Evolutionary conservation across 495 filamentous ascomycete genomes (phyloP).

Genomic region (Aspergillus campestris): DNA sequence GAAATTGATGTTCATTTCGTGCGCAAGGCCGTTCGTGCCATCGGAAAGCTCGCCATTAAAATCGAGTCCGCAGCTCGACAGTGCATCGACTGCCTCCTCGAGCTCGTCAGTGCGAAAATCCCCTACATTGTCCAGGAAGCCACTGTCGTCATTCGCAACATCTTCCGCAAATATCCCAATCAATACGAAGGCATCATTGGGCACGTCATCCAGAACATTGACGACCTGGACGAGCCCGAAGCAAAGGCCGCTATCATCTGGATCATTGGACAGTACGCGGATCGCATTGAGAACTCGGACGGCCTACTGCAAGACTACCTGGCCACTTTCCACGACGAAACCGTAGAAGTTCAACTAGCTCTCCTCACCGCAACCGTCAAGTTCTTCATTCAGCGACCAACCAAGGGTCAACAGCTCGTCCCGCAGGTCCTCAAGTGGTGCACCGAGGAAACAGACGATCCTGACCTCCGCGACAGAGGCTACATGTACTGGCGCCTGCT

Average conservation of each 20-base stretch:
- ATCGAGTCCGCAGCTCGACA: constrained; percentile 86
- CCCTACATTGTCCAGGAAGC: constrained; percentile 99
- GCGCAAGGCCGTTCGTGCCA: constrained; percentile 92
- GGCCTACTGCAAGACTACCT: constrained; percentile 91
- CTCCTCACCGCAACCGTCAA: constrained; percentile 96
- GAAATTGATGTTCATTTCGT: constrained; percentile 99
- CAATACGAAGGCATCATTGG: constrained; percentile 97
- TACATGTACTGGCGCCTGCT: constrained; percentile 99
- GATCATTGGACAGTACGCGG: constrained; percentile 98
- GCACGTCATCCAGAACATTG: constrained; percentile 89
- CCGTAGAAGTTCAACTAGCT: constrained; percentile 88
- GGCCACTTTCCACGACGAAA: constrained; percentile 86
- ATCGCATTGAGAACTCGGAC: constrained; percentile 93
- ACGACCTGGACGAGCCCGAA: constrained; percentile 97
- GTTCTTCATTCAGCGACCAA: constrained; percentile 93
- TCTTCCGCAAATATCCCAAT: constrained; percentile 98
- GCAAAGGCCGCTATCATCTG: constrained; percentile 99
- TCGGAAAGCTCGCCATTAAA: constrained; percentile 97
- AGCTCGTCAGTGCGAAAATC: constrained; percentile 94
- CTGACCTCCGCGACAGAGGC: constrained; percentile 87
- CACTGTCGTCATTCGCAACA: constrained; percentile 98
- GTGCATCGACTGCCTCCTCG: constrained; percentile 88
- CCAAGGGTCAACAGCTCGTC: constrained; percentile 87
- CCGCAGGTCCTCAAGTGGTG: constrained; percentile 98
- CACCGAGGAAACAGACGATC: constrained; percentile 97